Conservation (phyloP, 441 rosid genomes). For the Isatis lusitanica region DNA sequence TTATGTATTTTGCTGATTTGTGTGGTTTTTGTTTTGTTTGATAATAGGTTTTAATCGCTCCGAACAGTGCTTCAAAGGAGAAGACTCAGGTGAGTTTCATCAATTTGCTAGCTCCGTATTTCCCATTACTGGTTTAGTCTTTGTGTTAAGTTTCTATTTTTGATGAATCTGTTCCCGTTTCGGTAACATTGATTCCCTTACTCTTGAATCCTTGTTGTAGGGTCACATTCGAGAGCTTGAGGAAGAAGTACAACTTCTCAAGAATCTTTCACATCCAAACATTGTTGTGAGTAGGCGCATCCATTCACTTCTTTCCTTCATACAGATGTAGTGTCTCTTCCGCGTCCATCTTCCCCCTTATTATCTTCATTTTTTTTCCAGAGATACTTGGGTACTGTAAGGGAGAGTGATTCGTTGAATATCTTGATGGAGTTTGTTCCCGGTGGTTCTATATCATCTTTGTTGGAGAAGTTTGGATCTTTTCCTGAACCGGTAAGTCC, state of each 20-base stretch:
- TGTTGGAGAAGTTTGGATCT: slow-evolving; percentile 72
- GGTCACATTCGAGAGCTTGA: slow-evolving; percentile 95
- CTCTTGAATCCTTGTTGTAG: slow-evolving; percentile 40
- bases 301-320: not conserved
- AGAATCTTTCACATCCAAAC: slow-evolving; percentile 90
- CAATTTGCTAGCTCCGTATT: not conserved
- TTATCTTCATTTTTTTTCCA: slow-evolving; percentile 16
- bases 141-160: not conserved
- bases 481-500: slow-evolving; percentile 76
- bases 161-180: not conserved
- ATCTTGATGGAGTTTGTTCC: slow-evolving; percentile 74
- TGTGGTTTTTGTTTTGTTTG: not conserved
- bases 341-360: not conserved
- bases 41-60: slow-evolving; percentile 77
- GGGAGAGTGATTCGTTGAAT: slow-evolving; percentile 66
- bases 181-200: not conserved
- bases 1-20: not conserved
- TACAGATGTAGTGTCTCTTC: not conserved
- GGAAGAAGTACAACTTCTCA: slow-evolving; percentile 92
- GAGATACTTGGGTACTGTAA: slow-evolving; percentile 80
- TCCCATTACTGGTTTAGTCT: not conserved
- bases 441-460: slow-evolving; percentile 75
- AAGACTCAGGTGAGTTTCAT: slow-evolving; percentile 68
- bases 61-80: slow-evolving; percentile 85
- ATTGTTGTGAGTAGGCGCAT: slow-evolving; percentile 73